Evolutionary conservation across 2,329 filamentous ascomycete species (phyloP), one percentile per base, ranked within the genome.

Genomic region (Fusarium goolgardi): DNA sequence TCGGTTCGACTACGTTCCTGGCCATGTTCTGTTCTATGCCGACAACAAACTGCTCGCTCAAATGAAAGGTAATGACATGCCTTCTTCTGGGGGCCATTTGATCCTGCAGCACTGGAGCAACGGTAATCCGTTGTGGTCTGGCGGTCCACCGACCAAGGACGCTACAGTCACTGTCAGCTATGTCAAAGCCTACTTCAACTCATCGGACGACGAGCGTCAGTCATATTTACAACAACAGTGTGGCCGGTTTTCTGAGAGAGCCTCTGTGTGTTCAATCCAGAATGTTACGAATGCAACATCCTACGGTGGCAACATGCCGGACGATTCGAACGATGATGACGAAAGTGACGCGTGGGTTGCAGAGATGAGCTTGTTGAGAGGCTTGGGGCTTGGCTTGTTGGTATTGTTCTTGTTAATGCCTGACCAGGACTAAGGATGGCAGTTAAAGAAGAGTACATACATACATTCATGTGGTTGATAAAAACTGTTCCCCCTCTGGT

Each of bases 171-270:
- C 84, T 9, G 83, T 94, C 25, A 85, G 83, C 37, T 93, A 93
- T 73, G 84, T 93, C 59, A 93, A 92, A 76, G 89, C 89, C 0
- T 95, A 94, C 77, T 95, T 94, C 81, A 94, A 94, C 81, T 89
- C 89, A 18, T 89, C 89, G 5, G 70, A 81, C 21, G 65, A 71
- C 3, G 35, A 62, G 5, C 52, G 52, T 34, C 71, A 69, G 45
- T 39, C 49, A 27, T 47, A 47, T 32, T 57, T 49, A 43, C 54
- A 39, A 27, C 52, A 46, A 15, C 45, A 37, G 27, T 76, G 75
- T 23, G 41, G 51, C 13, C 21, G 46, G 21, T 39, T 29, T n/a
- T 50, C 66, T 43, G 45, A 46, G 11, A 51, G 54, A 31, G 55
- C 40, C 23, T 41, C 69, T n/a, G 50, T 68, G 10, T 79, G 77